Evolutionary conservation across 441 rosid genomes (phyloP).

Genomic region (Eutrema salsugineum): DNA sequence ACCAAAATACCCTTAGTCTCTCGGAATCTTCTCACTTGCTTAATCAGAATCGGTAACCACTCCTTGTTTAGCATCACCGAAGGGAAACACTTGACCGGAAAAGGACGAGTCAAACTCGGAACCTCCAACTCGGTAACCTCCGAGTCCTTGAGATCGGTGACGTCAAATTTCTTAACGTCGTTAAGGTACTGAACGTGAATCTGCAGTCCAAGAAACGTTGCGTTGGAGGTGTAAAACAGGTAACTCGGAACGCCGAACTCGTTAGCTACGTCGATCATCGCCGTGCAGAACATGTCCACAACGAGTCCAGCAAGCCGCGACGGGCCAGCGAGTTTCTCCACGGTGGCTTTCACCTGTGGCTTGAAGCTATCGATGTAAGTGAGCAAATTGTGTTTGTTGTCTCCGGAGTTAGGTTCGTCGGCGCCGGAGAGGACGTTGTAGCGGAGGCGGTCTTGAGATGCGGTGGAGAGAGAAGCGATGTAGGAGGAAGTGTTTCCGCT

Average conservation of each 20-base stretch:
- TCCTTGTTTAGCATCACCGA: slow-evolving; percentile 9
- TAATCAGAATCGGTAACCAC: neutral
- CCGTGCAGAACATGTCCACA: slow-evolving; percentile 51
- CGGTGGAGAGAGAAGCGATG: slow-evolving; percentile 26
- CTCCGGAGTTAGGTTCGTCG: slow-evolving; percentile 10
- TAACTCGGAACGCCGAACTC: slow-evolving; percentile 47
- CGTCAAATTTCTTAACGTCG: slow-evolving; percentile 26
- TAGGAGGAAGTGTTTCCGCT: slow-evolving; percentile 1
- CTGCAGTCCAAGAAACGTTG: slow-evolving; percentile 37
- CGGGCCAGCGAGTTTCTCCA: slow-evolving; percentile 9
- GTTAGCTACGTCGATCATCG: slow-evolving; percentile 54
- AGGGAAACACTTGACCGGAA: slow-evolving; percentile 45
- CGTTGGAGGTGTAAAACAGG: slow-evolving; percentile 42
- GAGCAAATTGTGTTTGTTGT: neutral
- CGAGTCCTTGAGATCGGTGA: slow-evolving; percentile 31
- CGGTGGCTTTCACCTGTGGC: slow-evolving; percentile 18
- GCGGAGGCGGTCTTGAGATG: slow-evolving; percentile 19
- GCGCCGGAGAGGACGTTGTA: slow-evolving; percentile 14
- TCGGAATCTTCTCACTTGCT: slow-evolving; percentile 17
- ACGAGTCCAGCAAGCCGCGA: slow-evolving; percentile 39
- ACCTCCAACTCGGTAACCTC: slow-evolving; percentile 28
- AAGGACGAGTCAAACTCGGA: slow-evolving; percentile 43
- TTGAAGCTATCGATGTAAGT: slow-evolving; percentile 10
- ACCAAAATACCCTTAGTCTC: slow-evolving; percentile 53
- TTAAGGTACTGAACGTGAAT: slow-evolving; percentile 22